Conservation (phyloP, 2,329 filamentous ascomycete genomes). For the Aspergillus novofumigatus region DNA sequence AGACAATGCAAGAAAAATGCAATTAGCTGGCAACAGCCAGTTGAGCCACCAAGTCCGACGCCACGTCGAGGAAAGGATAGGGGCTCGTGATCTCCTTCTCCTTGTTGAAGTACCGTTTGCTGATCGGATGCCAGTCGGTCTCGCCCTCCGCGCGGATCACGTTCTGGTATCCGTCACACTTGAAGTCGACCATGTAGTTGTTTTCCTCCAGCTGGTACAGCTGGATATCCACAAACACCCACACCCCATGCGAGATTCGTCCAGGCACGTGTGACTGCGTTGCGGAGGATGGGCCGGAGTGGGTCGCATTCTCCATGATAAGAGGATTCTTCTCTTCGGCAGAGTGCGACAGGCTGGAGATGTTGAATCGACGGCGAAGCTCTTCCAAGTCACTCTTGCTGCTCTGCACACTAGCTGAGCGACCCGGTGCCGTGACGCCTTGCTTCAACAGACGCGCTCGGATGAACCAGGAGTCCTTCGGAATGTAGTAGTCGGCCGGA, state of each 20-base stretch:
- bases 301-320: slow-evolving; percentile 29
- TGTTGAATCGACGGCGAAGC: slow-evolving; percentile 36
- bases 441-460: slow-evolving; percentile 83
- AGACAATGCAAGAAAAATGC: background rate
- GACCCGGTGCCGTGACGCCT: slow-evolving; percentile 59
- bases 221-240: slow-evolving; percentile 92
- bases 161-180: slow-evolving; percentile 95
- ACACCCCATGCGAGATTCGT: slow-evolving; percentile 64
- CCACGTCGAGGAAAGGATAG: slow-evolving; percentile 93
- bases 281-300: slow-evolving; percentile 36
- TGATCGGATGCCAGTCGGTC: slow-evolving; percentile 46
- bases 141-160: slow-evolving; percentile 55
- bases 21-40: slow-evolving; percentile 70
- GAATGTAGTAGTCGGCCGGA: slow-evolving; percentile 68
- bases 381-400: slow-evolving; percentile 41
- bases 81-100: slow-evolving; percentile 95
- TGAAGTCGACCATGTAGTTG: slow-evolving; percentile 96
- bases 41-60: slow-evolving; percentile 87
- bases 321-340: slow-evolving; percentile 32
- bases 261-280: slow-evolving; percentile 31
- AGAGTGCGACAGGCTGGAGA: slow-evolving; percentile 29
- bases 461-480: slow-evolving; percentile 92
- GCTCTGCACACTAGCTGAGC: slow-evolving; percentile 35
- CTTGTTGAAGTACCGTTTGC: slow-evolving; percentile 56
- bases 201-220: slow-evolving; percentile 90